A percentile compares a stretch with the other conserved stretches of the same genome.
These are phyloP conservation scores for Aspergillus fumigatiaffinis DNA, from an alignment of 2,329 filamentous ascomycete genomes.

Conservation along the genomic window DNA sequence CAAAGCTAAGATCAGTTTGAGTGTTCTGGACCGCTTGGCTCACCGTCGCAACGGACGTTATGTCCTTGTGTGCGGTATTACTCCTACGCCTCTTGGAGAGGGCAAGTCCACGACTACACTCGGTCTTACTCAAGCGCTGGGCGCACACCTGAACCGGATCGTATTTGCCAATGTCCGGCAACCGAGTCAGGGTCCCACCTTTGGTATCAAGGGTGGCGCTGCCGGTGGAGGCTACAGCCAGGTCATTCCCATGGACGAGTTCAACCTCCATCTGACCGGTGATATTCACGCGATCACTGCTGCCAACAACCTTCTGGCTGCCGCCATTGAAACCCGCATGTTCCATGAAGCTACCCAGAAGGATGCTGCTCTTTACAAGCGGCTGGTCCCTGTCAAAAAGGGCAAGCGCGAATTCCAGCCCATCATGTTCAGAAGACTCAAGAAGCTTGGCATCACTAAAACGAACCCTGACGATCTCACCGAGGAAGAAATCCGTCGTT, in stretches of 20 bases:
- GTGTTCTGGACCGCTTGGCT: constrained; percentile 73
- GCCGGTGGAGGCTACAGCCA: constrained; percentile 97
- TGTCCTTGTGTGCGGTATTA: constrained; percentile 91
- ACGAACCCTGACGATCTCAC: constrained; percentile 88
- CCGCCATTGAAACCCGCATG: constrained; percentile 95
- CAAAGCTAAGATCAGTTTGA: constrained; percentile 92
- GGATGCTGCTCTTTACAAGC: constrained; percentile 79
- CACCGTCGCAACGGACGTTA: constrained; percentile 89
- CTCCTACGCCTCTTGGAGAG: constrained; percentile 91
- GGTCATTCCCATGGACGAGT: constrained; percentile 99
- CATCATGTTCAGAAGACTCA: constrained; percentile 86
- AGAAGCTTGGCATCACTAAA: constrained; percentile 95
- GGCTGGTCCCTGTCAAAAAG: constrained; percentile 85
- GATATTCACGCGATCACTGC: constrained; percentile 97
- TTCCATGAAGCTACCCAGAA: constrained; percentile 97
- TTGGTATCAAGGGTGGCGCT: constrained; percentile 97
- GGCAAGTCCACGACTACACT: constrained; percentile 98
- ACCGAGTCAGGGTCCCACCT: constrained; percentile 94
- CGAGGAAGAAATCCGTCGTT: constrained; percentile 78
- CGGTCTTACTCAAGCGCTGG: constrained; percentile 87
- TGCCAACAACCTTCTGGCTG: constrained; percentile 93
- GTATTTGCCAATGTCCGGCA: constrained; percentile 96
- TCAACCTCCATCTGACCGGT: constrained; percentile 95
- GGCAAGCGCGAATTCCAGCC: constrained; percentile 82
- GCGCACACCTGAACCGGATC: constrained; percentile 79